These are phyloP conservation scores for Crinitomyces ghanaensis DNA, from an alignment of 805 yeast genomes.

Conservation along the genomic window DNA sequence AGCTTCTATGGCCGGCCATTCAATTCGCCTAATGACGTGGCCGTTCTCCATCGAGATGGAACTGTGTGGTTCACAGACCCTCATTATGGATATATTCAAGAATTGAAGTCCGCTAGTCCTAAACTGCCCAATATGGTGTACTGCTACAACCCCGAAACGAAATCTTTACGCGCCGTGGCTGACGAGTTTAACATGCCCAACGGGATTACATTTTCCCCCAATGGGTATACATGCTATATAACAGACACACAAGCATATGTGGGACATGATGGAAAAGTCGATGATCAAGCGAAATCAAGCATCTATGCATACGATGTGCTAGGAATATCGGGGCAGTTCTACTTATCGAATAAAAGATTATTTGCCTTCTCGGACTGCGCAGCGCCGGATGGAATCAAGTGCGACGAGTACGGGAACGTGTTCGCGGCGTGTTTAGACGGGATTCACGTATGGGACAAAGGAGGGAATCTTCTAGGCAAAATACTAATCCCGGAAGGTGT, in stretches of 20 bases:
- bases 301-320: conserved; percentile 21
- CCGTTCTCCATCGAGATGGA: conserved; percentile 17
- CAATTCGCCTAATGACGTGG: conserved; percentile 22
- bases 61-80: conserved; percentile 25
- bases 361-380: conserved; percentile 21
- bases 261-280: conserved; percentile 10
- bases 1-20: conserved; percentile 21
- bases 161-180: conserved; percentile 25
- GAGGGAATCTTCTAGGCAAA: conserved; percentile 20
- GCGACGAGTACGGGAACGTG: conserved; percentile 19
- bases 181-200: conserved; percentile 51
- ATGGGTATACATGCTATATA: conserved; percentile 34
- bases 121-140: conserved; percentile 28
- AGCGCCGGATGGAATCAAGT: conserved; percentile 23
- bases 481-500: conserved; percentile 18
- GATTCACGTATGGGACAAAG: conserved; percentile 20
- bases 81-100: conserved; percentile 16
- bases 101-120: conserved; percentile 8
- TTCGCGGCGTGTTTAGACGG: conserved; percentile 23
- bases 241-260: conserved; percentile 30
- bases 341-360: conserved; percentile 16
- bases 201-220: conserved; percentile 49
- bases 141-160: conserved; percentile 28
- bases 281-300: conserved; percentile 11
- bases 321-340: conserved; percentile 8